Evolutionary conservation across 2,329 filamentous ascomycete genomes (phyloP), one percentile per base, ranked within the genome.

Genomic region (Lecanicillium sp.): DNA sequence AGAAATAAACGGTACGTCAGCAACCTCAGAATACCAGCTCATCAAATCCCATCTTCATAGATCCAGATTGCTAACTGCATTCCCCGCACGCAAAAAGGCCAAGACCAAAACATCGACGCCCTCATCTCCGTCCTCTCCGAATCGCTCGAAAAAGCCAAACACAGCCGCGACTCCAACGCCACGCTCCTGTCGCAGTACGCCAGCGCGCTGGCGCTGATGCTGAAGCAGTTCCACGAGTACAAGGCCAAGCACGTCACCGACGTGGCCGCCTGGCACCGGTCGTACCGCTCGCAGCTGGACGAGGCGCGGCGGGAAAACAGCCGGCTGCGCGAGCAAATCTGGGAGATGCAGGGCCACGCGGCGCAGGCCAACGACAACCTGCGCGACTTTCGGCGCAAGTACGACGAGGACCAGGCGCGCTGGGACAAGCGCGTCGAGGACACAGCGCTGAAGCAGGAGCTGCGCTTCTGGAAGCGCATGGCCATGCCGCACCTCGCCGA

Each of bases 391-490:
- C 68, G 77, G 37, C 62, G 68, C 32, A 64, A 62, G 39, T 72
- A 76, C 50, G 72, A 79, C 46, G 74, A 77, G 46, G 67, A 79
- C 43, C 65, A 70, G 46, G 59, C 61, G 28, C 63, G 71, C 15
- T 73, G 74, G 64, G 68, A 77, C 41, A 62, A 67, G 20, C 63
- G 67, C 4, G 69, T 79, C 3, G 65, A 76, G 29, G 67, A 70
- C 34, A 66, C 65, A 36, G 69, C 72, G 5, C 56, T 63, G 31
- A 66, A 72, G 4, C 76, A 80, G 54, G 75, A 81, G 56, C 52
- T 79, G 39, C 65, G 78, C 3, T 80, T 78, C 57, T 83, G 77
- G 78, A 81, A 81, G 59, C 65, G 78, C 30, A 69, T 81, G 65
- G 78, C 78, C 12, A 72, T 81, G 69, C 76, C 75, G 9, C 68